Evolutionary conservation across 345 rosid species (phyloP), one percentile per base, ranked within the genome.

Genomic region (Balakata baccata): DNA sequence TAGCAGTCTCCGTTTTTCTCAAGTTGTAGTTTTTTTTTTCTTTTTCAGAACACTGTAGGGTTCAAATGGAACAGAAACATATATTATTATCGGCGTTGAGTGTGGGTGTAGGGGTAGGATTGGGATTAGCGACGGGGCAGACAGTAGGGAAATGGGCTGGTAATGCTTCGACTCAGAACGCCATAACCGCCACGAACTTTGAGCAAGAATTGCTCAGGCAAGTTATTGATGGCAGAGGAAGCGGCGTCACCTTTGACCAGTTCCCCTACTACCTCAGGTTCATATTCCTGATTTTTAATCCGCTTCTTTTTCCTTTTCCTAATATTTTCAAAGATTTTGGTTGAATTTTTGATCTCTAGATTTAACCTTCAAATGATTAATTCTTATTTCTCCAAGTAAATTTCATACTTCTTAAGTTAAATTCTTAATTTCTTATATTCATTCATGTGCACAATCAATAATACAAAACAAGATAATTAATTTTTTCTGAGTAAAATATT

Each of bases 181-280:
- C 75, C 23, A 18, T 81, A 12, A 86, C 85, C 14, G 64, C 73
- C 0, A 88, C 84, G 68, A 84, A 68, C 37, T 66, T 86, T 84
- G 90, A 88, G 79, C 79, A 86, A 61, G 96, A 90, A 78, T 69
- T 90, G 73, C 70, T 86, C 6, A 70, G 88, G 53, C 85, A 54
- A 59, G 77, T 90, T 7, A 76, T 86, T 66, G 91, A 90, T 67
- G 91, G 92, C 22, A 86, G 88, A 75, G 92, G 88, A 50, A 83
- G 81, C 82, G 81, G 85, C 37, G 86, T 88, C 74, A 90, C 91
- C 45, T 87, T 88, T 46, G 92, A 87, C 41, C 77, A 90, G 63
- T 88, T 90, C 69, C 92, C 95, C 20, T 88, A 86, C 78, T 88
- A 87, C 71, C 91, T 88, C 72, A 87, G 92, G 96, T 90, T 37